A percentile compares a stretch with the other conserved stretches of the same genome.
These are phyloP conservation scores for Alternaria ethzedia DNA, from an alignment of 2,329 filamentous ascomycete genomes.

Conservation along the genomic window DNA sequence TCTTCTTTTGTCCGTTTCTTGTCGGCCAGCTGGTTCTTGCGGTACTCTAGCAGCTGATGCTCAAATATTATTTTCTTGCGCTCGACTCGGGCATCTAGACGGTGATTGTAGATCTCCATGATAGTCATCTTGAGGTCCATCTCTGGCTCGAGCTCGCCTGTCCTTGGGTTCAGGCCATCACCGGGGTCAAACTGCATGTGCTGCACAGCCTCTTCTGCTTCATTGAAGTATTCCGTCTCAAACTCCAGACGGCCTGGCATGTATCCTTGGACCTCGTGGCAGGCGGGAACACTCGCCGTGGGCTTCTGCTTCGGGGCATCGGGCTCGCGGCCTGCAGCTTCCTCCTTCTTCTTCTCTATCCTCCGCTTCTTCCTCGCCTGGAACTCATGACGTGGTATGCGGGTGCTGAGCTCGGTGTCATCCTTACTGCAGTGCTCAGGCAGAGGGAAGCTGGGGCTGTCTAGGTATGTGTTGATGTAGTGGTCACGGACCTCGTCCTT, in stretches of 20 bases:
- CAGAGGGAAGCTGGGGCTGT: slow-evolving; percentile 83
- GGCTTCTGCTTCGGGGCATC: slow-evolving; percentile 93
- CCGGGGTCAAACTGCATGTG: slow-evolving; percentile 98
- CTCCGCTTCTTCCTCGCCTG: slow-evolving; percentile 89
- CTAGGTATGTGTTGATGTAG: slow-evolving; percentile 85
- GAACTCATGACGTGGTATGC: slow-evolving; percentile 88
- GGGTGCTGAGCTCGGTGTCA: slow-evolving; percentile 78
- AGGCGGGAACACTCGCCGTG: slow-evolving; percentile 91
- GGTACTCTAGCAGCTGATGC: slow-evolving; percentile 89
- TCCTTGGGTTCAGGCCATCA: slow-evolving; percentile 84
- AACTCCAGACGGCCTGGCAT: slow-evolving; percentile 98
- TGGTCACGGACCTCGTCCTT: slow-evolving; percentile 97
- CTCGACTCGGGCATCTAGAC: slow-evolving; percentile 87
- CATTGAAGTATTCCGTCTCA: slow-evolving; percentile 96
- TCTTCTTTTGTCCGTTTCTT: slow-evolving; percentile 98
- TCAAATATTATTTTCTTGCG: slow-evolving; percentile 97
- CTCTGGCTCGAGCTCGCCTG: slow-evolving; percentile 88
- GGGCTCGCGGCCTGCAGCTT: slow-evolving; percentile 80
- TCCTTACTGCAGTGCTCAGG: slow-evolving; percentile 84
- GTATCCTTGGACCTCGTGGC: slow-evolving; percentile 97
- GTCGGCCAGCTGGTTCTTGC: slow-evolving; percentile 85
- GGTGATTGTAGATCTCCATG: slow-evolving; percentile 97
- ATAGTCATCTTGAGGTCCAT: slow-evolving; percentile 98
- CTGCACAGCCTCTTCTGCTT: slow-evolving; percentile 97
- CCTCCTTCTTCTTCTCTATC: slow-evolving; percentile 90